Conservation (phyloP, 495 filamentous ascomycete genomes). For the Hypoxylon fuscum region DNA sequence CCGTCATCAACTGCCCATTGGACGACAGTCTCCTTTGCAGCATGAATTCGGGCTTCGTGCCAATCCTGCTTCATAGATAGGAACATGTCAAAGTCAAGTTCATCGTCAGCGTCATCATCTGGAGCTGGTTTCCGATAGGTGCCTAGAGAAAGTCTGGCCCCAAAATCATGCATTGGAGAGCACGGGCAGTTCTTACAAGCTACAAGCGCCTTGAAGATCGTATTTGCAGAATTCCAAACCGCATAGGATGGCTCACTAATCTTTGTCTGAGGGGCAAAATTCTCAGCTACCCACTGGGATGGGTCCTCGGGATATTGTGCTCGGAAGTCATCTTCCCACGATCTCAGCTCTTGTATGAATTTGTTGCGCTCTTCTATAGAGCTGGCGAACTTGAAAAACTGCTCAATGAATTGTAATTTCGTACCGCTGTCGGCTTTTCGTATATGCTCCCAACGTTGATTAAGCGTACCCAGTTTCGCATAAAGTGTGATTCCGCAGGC, state of each 20-base stretch:
- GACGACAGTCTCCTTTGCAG: background rate
- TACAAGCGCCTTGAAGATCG: slow-evolving; percentile 3
- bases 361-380: too few relatives aligned
- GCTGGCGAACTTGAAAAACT: too few relatives aligned
- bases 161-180: slow-evolving; percentile 3
- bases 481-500: too few relatives aligned
- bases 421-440: too few relatives aligned
- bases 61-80: slow-evolving; percentile 7
- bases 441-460: too few relatives aligned
- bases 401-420: too few relatives aligned
- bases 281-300: too few relatives aligned
- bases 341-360: too few relatives aligned
- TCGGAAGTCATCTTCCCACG: too few relatives aligned
- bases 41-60: slow-evolving; percentile 3
- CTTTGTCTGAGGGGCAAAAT: too few relatives aligned
- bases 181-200: slow-evolving; percentile 9
- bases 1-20: background rate
- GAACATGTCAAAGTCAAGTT: slow-evolving; percentile 10
- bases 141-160: slow-evolving; percentile 1
- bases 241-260: slow-evolving; percentile 4
- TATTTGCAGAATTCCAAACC: background rate
- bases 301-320: too few relatives aligned
- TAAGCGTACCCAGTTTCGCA: too few relatives aligned
- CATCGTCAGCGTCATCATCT: background rate
- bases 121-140: slow-evolving; percentile 4